phyloP scores from a whole-genome alignment of 495 filamentous ascomycete species.

The Collariella sp. region DNA sequence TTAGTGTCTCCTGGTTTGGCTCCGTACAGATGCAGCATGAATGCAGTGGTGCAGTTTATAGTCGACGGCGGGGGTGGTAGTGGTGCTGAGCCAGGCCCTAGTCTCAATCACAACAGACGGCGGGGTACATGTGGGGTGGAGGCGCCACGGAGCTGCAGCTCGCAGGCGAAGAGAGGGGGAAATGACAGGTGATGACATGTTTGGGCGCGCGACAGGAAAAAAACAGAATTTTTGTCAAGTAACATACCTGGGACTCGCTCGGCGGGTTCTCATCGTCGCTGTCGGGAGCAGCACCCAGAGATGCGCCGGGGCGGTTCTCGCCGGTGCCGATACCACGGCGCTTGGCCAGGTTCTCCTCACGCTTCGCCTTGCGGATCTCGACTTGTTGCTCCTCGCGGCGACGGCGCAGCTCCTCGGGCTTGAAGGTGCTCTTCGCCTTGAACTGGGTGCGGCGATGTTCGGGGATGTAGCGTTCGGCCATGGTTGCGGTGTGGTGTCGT shows the following conservation, averaged over 20 bases:
- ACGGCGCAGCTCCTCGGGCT: constrained; percentile 95
- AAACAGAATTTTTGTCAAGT: constrained; percentile 10
- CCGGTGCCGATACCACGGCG: constrained; percentile 78
- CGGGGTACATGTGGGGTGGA: constrained; percentile 23
- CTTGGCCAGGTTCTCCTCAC: constrained; percentile 98
- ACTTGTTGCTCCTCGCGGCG: constrained; percentile 99
- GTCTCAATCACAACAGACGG: constrained; percentile 16
- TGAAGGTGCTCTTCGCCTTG: constrained; percentile 98
- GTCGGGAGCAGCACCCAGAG: constrained; percentile 78
- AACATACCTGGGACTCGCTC: constrained; percentile 91
- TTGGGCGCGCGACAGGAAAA: background rate
- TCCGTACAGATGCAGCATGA: background rate
- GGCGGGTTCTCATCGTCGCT: constrained; percentile 94
- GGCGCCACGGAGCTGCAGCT: constrained; percentile 8
- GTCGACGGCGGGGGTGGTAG: background rate
- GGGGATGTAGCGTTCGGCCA: constrained; percentile 98
- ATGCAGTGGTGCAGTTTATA: background rate
- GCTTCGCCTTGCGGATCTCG: constrained; percentile 95
- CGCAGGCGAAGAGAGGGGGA: constrained; percentile 2
- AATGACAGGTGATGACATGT: constrained; percentile 3
- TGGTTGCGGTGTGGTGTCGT: constrained; percentile 43
- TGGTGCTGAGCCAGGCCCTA: constrained; percentile 11
- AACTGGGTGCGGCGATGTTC: constrained; percentile 98
- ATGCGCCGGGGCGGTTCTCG: constrained; percentile 76
- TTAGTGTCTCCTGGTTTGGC: constrained; percentile 22